phyloP scores from a whole-genome alignment of 495 filamentous ascomycete genomes.

The Venustampulla echinocandica region DNA sequence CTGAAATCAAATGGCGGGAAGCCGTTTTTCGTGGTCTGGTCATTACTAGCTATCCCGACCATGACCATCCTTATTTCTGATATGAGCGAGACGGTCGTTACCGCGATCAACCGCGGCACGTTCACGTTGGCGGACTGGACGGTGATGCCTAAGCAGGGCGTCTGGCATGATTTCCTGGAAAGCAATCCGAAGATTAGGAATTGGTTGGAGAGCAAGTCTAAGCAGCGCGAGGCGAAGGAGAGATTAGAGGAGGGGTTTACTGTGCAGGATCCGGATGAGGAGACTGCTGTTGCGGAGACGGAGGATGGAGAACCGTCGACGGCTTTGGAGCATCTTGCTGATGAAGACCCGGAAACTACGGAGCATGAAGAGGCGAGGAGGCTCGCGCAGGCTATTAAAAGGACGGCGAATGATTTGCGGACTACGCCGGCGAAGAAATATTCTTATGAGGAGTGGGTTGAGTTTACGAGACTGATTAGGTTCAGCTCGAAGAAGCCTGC shows the following conservation, averaged over 20 bases:
- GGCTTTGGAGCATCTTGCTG: constrained; percentile 40
- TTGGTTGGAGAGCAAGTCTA: constrained; percentile 17
- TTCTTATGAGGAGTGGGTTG: constrained; percentile 64
- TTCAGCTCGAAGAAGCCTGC: constrained; percentile 21
- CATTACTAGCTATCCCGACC: constrained; percentile 63
- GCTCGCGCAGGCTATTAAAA: constrained; percentile 50
- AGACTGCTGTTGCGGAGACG: constrained; percentile 9
- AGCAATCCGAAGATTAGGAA: constrained; percentile 18
- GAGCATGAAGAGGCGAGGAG: constrained; percentile 51
- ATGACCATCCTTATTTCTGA: constrained; percentile 68
- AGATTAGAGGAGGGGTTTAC: constrained; percentile 23
- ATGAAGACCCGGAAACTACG: constrained; percentile 28
- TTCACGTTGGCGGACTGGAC: constrained; percentile 59
- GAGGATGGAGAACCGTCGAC: constrained; percentile 5
- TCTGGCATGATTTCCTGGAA: constrained; percentile 30
- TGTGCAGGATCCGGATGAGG: constrained; percentile 31
- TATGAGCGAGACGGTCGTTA: constrained; percentile 60
- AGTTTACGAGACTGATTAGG: constrained; percentile 44
- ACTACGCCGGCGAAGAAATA: constrained; percentile 47
- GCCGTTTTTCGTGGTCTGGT: constrained; percentile 76
- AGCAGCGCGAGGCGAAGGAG: constrained; percentile 23
- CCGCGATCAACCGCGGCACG: constrained; percentile 51
- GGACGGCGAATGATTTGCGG: constrained; percentile 50
- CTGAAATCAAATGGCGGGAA: constrained; percentile 60
- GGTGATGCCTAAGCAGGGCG: constrained; percentile 46